A percentile compares a stretch with the other conserved stretches of the same genome.
These are phyloP conservation scores for Ilyonectria sp. DNA, from an alignment of 2,329 filamentous ascomycete species.

Conservation along the genomic window DNA sequence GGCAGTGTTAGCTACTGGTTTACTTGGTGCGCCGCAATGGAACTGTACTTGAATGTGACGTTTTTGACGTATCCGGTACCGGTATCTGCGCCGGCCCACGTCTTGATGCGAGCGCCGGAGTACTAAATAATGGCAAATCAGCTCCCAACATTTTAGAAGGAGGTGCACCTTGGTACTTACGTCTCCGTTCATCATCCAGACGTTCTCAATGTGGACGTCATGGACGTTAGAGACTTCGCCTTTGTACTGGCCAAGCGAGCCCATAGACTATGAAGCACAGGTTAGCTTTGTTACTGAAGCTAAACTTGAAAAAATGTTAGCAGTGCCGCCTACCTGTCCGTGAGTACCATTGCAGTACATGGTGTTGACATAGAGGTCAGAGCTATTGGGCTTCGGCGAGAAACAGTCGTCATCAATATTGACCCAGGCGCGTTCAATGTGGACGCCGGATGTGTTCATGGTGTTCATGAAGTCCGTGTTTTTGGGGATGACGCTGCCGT, in stretches of 20 bases:
- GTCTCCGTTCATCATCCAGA: constrained; percentile 66
- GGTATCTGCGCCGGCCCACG: constrained; percentile 70
- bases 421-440: constrained; percentile 64
- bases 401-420: constrained; percentile 74
- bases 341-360: constrained; percentile 74
- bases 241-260: constrained; percentile 70
- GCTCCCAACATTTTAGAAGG: background rate
- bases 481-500: constrained; percentile 63
- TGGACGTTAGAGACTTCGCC: constrained; percentile 69
- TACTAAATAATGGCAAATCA: constrained; percentile 9
- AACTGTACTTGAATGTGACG: constrained; percentile 65
- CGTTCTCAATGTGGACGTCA: constrained; percentile 72
- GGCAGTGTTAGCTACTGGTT: background rate
- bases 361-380: constrained; percentile 71
- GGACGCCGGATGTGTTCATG: constrained; percentile 69
- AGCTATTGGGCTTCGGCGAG: constrained; percentile 72
- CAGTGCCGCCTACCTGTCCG: constrained; percentile 55
- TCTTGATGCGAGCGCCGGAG: constrained; percentile 72
- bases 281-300: background rate
- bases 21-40: fast-evolving
- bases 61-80: constrained; percentile 75
- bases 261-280: constrained; percentile 57
- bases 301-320: constrained; percentile 37
- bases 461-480: constrained; percentile 77
- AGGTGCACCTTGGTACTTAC: background rate